Percentiles rank a stretch among this genome's conserved stretches.
phyloP scores from a whole-genome alignment of 108 stramenopile genomes.

The Nitzschia sp. region DNA sequence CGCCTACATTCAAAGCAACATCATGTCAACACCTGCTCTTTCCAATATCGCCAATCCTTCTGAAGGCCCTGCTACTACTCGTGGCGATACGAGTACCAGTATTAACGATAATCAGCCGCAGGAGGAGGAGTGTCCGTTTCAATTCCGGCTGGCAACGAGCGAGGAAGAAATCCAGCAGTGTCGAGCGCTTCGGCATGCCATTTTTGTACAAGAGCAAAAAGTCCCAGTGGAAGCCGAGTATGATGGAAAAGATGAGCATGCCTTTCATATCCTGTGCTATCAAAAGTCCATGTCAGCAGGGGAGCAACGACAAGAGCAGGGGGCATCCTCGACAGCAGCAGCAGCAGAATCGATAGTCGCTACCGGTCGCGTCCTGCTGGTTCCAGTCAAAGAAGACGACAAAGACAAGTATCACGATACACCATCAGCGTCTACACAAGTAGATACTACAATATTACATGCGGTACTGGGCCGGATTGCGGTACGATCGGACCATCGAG shows the following conservation, averaged over 20 bases:
- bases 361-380: not conserved
- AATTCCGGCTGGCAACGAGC: not conserved
- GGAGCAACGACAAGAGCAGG: too few relatives aligned
- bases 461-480: constrained; percentile 1
- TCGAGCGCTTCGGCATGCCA: not conserved
- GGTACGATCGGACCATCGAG: not conserved
- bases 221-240: not conserved
- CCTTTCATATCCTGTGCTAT: not conserved
- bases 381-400: not conserved
- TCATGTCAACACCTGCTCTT: too few relatives aligned
- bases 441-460: not conserved
- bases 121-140: too few relatives aligned
- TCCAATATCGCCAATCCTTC: too few relatives aligned
- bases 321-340: too few relatives aligned
- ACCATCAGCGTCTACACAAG: not conserved
- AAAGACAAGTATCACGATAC: not conserved
- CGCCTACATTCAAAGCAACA: too few relatives aligned
- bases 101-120: too few relatives aligned
- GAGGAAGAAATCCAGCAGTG: not conserved
- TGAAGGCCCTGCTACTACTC: too few relatives aligned
- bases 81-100: too few relatives aligned
- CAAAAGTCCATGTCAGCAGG: not conserved
- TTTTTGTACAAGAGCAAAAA: constrained; percentile 9
- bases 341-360: not conserved
- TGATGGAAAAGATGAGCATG: not conserved